Percentiles rank a stretch among this genome's conserved stretches.
phyloP scores from a whole-genome alignment of 352 stramenopile genomes.

The Globisporangium megalacanthum region DNA sequence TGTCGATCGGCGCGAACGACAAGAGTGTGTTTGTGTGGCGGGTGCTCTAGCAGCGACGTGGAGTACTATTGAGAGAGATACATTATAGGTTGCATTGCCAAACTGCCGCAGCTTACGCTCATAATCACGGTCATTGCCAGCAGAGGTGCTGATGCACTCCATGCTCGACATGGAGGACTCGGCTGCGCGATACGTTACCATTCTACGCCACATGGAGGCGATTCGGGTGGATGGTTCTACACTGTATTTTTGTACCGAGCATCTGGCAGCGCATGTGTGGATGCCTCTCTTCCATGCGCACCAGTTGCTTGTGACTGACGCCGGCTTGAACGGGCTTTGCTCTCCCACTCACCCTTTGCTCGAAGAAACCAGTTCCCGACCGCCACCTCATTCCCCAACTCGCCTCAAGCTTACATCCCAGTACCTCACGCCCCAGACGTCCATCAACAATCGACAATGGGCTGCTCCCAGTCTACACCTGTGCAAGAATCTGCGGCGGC shows the following conservation, averaged over 20 bases:
- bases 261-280: not conserved
- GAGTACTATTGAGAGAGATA: not conserved
- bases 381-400: constrained; percentile 5
- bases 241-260: not conserved
- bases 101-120: too few species aligned
- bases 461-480: constrained; percentile 67
- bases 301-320: too few species aligned
- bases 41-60: constrained; percentile 1
- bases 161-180: too few species aligned
- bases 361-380: not conserved
- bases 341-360: not conserved
- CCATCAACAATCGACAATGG: constrained; percentile 35
- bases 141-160: too few species aligned
- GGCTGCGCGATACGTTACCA: too few species aligned
- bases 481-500: constrained; percentile 28
- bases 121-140: too few species aligned
- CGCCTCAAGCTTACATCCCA: constrained; percentile 10
- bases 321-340: not conserved
- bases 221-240: too few species aligned
- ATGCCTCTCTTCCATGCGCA: not conserved
- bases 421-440: constrained; percentile 1
- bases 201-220: too few species aligned
- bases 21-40: constrained; percentile 72
- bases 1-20: constrained; percentile 69
- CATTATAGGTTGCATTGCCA: too few species aligned